phyloP scores from a whole-genome alignment of 2,329 filamentous ascomycete genomes.

The Boeremia exigua region DNA sequence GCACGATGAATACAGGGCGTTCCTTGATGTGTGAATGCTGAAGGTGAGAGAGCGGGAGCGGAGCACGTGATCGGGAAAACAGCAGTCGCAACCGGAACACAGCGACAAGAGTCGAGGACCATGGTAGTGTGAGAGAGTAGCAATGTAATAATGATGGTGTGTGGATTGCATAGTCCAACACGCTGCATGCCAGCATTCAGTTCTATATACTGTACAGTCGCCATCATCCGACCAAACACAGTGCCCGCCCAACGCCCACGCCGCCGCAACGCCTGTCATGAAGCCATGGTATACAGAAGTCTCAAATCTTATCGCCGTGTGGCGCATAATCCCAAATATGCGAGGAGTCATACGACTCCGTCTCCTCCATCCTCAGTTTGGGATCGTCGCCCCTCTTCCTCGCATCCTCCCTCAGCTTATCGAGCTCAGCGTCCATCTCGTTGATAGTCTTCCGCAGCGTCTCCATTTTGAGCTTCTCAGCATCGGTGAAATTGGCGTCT shows the following conservation, averaged over 20 bases:
- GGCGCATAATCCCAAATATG: conserved; percentile 48
- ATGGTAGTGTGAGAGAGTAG: too few species aligned
- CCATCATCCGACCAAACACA: not conserved
- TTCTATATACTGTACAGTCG: conserved; percentile 3
- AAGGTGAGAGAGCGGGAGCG: too few species aligned
- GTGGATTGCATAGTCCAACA: not conserved
- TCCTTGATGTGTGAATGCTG: too few species aligned
- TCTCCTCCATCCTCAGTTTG: conserved; percentile 40
- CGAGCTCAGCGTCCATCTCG: conserved; percentile 37
- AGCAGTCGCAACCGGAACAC: too few species aligned
- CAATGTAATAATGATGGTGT: too few species aligned
- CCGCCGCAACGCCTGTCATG: conserved; percentile 21
- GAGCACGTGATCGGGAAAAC: too few species aligned
- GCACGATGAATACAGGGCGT: too few species aligned
- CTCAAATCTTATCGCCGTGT: conserved; percentile 21
- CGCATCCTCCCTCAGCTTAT: conserved; percentile 37
- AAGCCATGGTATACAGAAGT: conserved; percentile 5
- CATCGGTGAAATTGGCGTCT: conserved; percentile 26
- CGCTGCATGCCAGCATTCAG: not conserved
- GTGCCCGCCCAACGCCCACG: conserved; percentile 6
- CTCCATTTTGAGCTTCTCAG: conserved; percentile 27
- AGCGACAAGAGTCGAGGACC: too few species aligned
- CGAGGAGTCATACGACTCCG: conserved; percentile 40
- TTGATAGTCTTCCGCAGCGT: conserved; percentile 29
- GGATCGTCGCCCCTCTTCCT: conserved; percentile 44